Percentiles rank a stretch among this genome's conserved stretches.
These are phyloP conservation scores for Yamadazyma triangularis DNA, from an alignment of 1,139 yeast species.

Conservation along the genomic window DNA sequence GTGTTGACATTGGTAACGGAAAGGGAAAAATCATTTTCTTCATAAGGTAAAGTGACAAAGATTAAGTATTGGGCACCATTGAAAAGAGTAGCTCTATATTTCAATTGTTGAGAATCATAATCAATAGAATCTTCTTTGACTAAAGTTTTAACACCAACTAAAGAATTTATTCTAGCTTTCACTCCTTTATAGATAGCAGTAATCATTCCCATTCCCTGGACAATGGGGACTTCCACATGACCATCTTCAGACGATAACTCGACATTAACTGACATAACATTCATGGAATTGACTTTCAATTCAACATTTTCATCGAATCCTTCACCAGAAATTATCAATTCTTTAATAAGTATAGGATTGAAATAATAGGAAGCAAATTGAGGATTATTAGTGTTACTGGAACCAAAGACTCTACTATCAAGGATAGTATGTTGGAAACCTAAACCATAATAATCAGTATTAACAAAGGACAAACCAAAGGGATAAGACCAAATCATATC, in stretches of 20 bases:
- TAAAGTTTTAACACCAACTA: constrained; percentile 34
- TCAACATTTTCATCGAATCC: constrained; percentile 20
- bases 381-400: constrained; percentile 26
- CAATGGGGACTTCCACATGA: background rate
- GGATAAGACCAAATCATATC: constrained; percentile 71
- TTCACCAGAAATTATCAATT: constrained; percentile 20
- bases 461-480: constrained; percentile 47
- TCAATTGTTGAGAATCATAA: constrained; percentile 31
- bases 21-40: constrained; percentile 28
- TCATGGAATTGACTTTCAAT: constrained; percentile 46
- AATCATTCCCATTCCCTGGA: constrained; percentile 48
- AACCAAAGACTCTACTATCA: constrained; percentile 62
- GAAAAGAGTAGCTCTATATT: constrained; percentile 50
- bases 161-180: constrained; percentile 15
- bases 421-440: constrained; percentile 63
- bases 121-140: no score
- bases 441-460: constrained; percentile 60
- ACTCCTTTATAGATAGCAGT: constrained; percentile 62
- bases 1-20: constrained; percentile 28
- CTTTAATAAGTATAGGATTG: constrained; percentile 23
- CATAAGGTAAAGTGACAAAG: constrained; percentile 49
- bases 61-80: constrained; percentile 52
- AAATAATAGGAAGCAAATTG: constrained; percentile 42
- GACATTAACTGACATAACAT: constrained; percentile 31
- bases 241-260: constrained; percentile 11